These are phyloP conservation scores for Microascus cirrosus DNA, from an alignment of 2,329 filamentous ascomycete genomes.

Conservation along the genomic window DNA sequence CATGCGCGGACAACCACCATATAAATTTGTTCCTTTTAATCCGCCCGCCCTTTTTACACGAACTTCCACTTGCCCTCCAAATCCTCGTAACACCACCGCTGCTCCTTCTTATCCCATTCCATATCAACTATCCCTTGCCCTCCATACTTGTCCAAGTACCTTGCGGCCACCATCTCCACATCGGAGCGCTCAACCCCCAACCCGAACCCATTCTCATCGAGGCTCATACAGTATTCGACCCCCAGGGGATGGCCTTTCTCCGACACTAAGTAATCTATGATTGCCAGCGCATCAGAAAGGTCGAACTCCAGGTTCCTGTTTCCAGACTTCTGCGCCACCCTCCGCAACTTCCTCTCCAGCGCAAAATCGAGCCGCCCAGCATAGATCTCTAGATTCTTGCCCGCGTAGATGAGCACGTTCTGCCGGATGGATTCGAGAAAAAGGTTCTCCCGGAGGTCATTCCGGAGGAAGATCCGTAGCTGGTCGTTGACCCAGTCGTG, in stretches of 20 bases:
- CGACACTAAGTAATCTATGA: neutral
- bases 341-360: slow-evolving; percentile 14
- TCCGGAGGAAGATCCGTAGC: slow-evolving; percentile 10
- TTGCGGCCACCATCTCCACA: neutral
- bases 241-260: neutral
- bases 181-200: neutral
- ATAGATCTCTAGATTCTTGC: slow-evolving; percentile 12
- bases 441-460: slow-evolving; percentile 8
- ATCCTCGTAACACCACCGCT: neutral
- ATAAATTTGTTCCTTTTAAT: too few species aligned
- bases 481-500: slow-evolving; percentile 14
- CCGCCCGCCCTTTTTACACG: too few species aligned
- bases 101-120: neutral
- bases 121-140: neutral
- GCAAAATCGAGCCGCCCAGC: slow-evolving; percentile 13
- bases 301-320: neutral
- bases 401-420: slow-evolving; percentile 11
- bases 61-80: neutral
- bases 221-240: neutral
- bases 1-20: too few species aligned
- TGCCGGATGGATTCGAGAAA: slow-evolving; percentile 14
- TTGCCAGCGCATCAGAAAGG: slow-evolving; percentile 6
- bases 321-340: slow-evolving; percentile 9
- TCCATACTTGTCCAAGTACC: neutral
- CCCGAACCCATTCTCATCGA: neutral